These are phyloP conservation scores for Colletotrichum viniferum DNA, from an alignment of 2,329 filamentous ascomycete species.

Conservation along the genomic window DNA sequence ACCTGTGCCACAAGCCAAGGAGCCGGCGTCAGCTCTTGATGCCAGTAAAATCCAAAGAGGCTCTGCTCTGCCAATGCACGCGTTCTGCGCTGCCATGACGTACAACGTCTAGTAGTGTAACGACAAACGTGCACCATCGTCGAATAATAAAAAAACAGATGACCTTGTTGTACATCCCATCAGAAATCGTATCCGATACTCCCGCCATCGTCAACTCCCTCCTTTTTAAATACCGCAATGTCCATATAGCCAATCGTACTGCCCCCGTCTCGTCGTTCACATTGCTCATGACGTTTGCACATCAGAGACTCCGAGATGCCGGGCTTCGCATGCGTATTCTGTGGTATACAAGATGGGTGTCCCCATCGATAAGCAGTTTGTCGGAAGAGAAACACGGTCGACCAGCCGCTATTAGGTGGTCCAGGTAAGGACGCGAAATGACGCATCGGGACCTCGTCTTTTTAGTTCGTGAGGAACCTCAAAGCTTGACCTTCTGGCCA, in stretches of 20 bases:
- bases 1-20: not conserved
- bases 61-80: not conserved
- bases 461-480: not conserved
- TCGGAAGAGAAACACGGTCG: slow-evolving; percentile 20
- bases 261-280: slow-evolving; percentile 3
- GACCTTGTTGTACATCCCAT: not conserved
- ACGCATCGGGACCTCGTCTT: not conserved
- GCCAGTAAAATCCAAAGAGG: not conserved
- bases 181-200: slow-evolving; percentile 5
- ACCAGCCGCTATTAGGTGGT: slow-evolving; percentile 18
- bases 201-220: slow-evolving; percentile 14
- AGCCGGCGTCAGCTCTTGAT: slow-evolving; percentile 7
- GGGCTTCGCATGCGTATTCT: slow-evolving; percentile 10
- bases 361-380: slow-evolving; percentile 7
- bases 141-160: not conserved
- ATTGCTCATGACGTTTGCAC: slow-evolving; percentile 7
- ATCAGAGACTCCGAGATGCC: not conserved
- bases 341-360: slow-evolving; percentile 15
- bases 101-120: not conserved
- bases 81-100: not conserved
- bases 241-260: not conserved
- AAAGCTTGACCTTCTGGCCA: slow-evolving; percentile 64
- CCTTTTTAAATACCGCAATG: not conserved
- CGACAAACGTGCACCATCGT: not conserved
- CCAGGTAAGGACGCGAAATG: slow-evolving; percentile 1